These are phyloP conservation scores for Rhizopogon rudus DNA, from an alignment of 768 basidiomycete species.

Conservation along the genomic window DNA sequence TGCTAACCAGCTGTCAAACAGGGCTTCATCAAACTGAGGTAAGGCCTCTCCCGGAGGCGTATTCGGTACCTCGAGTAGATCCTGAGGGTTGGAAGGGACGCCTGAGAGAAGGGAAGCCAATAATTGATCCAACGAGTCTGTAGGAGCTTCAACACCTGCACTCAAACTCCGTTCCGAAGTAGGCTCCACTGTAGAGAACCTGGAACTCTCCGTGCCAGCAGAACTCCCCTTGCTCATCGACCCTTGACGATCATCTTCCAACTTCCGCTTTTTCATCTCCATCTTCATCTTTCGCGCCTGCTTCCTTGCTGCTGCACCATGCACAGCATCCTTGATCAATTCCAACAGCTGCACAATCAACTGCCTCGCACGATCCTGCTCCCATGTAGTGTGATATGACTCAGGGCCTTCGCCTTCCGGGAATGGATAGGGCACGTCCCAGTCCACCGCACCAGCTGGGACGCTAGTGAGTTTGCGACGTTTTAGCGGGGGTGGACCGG, in stretches of 20 bases:
- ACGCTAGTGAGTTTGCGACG: conserved; percentile 61
- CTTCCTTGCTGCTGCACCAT: conserved; percentile 4
- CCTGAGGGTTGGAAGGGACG: too few species aligned
- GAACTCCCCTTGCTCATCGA: conserved; percentile 24
- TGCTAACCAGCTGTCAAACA: conserved; percentile 48
- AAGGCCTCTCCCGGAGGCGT: too few species aligned
- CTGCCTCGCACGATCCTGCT: conserved; percentile 55
- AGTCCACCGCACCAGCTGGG: conserved; percentile 76
- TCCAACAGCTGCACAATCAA: conserved; percentile 56
- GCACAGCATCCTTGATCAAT: conserved; percentile 49
- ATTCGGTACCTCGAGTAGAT: too few species aligned
- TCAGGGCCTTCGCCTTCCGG: conserved; percentile 63
- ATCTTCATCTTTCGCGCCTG: background rate
- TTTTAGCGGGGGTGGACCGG: conserved; percentile 34
- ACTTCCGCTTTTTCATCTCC: conserved; percentile 10
- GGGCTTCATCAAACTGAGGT: conserved; percentile 28
- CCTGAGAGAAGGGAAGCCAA: too few species aligned
- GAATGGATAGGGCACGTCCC: conserved; percentile 84
- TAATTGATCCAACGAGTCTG: too few species aligned
- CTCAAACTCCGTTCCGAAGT: too few species aligned
- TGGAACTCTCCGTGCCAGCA: background rate
- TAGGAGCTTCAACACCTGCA: too few species aligned
- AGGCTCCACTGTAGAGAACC: background rate
- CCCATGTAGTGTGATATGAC: conserved; percentile 62
- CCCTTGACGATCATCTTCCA: conserved; percentile 19